These are phyloP conservation scores for Melocanna baccifera DNA, from an alignment of 176 grass and related monocot species.

Conservation along the genomic window DNA sequence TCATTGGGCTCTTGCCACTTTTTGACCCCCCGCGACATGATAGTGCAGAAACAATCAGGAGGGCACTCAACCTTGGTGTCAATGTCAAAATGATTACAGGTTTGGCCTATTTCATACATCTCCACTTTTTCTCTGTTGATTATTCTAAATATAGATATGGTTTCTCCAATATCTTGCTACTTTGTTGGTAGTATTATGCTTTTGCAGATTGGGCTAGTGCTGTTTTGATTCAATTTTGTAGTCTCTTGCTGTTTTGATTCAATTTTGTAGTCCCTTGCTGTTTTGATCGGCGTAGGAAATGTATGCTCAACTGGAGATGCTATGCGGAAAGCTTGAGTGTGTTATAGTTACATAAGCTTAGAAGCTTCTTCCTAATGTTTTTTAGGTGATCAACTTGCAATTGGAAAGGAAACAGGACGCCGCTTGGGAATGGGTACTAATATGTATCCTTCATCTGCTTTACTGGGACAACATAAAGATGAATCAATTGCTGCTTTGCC, in stretches of 20 bases:
- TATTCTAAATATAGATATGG: background rate
- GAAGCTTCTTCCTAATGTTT: background rate
- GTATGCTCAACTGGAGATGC: background rate
- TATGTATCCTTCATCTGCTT: constrained; percentile 93
- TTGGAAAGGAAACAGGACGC: constrained; percentile 86
- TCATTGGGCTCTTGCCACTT: constrained; percentile 82
- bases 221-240: background rate
- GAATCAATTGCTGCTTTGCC: constrained; percentile 72
- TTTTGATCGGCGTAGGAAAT: too few species aligned
- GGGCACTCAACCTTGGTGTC: constrained; percentile 82
- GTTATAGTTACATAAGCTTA: background rate
- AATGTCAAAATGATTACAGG: constrained; percentile 98
- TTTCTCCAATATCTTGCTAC: background rate
- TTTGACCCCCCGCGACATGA: constrained; percentile 92
- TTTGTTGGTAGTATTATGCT: background rate
- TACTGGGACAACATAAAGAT: constrained; percentile 73
- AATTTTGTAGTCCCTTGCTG: background rate
- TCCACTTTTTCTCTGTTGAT: background rate
- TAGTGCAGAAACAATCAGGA: constrained; percentile 85
- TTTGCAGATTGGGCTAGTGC: background rate
- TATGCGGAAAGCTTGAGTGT: background rate
- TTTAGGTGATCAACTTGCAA: constrained; percentile 84
- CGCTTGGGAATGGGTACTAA: constrained; percentile 94
- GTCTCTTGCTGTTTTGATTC: background rate
- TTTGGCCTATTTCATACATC: constrained; percentile 9